A percentile compares a stretch with the other conserved stretches of the same genome.
These are phyloP conservation scores for Hemileccinum rubropunctum DNA, from an alignment of 768 basidiomycete genomes.

Conservation along the genomic window DNA sequence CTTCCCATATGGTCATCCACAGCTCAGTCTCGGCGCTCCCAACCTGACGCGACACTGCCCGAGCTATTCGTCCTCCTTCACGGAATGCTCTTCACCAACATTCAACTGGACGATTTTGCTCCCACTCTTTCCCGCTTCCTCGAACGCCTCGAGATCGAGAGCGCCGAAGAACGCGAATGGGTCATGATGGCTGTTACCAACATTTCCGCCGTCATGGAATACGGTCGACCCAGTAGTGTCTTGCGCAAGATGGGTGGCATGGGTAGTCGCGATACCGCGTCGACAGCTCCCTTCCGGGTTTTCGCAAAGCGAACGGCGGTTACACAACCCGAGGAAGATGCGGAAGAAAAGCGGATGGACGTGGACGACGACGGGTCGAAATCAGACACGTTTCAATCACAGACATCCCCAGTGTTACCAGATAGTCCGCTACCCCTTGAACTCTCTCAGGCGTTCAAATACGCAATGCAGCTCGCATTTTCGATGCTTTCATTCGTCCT, in stretches of 20 bases:
- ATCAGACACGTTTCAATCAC: slow-evolving; percentile 17
- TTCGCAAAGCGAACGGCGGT: slow-evolving; percentile 46
- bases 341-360: slow-evolving; percentile 60
- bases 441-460: slow-evolving; percentile 63
- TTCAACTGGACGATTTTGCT: slow-evolving; percentile 89
- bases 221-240: slow-evolving; percentile 72
- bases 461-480: slow-evolving; percentile 78
- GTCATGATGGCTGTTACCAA: slow-evolving; percentile 94
- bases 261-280: slow-evolving; percentile 38
- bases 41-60: slow-evolving; percentile 67
- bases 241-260: slow-evolving; percentile 59
- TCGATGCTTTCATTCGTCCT: slow-evolving; percentile 72
- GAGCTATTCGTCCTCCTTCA: slow-evolving; percentile 92
- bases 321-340: slow-evolving; percentile 32
- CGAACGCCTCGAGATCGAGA: slow-evolving; percentile 82
- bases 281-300: slow-evolving; percentile 41
- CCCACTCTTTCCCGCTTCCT: slow-evolving; percentile 79
- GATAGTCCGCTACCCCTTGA: slow-evolving; percentile 40
- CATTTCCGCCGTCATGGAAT: slow-evolving; percentile 80
- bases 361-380: slow-evolving; percentile 50
- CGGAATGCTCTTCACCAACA: slow-evolving; percentile 96
- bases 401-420: slow-evolving; percentile 27
- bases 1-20: slow-evolving; percentile 82
- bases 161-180: slow-evolving; percentile 85
- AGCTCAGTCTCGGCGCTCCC: slow-evolving; percentile 59